Conservation (phyloP, 2,329 filamentous ascomycete species). For the Aspergillus sp. region DNA sequence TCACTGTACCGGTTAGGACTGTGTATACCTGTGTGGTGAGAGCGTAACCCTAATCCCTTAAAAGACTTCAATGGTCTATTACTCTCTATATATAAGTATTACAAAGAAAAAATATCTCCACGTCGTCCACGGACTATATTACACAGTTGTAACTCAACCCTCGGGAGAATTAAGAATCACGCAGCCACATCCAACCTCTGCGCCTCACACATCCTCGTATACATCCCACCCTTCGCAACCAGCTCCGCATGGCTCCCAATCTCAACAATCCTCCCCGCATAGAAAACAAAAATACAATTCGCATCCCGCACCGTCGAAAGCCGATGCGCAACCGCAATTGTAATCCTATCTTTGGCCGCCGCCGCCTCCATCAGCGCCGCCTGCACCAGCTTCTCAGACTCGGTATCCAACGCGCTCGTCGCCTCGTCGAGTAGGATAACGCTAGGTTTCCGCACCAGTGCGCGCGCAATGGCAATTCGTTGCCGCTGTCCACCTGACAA, state of each 20-base stretch:
- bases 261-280: constrained; percentile 71
- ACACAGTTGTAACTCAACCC: no score
- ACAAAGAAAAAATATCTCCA: no score
- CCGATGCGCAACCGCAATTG: constrained; percentile 74
- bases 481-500: constrained; percentile 92
- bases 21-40: no score
- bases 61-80: no score
- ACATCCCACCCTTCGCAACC: constrained; percentile 65
- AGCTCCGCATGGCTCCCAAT: constrained; percentile 76
- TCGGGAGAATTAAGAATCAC: no score
- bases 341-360: constrained; percentile 40
- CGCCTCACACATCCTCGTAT: constrained; percentile 59
- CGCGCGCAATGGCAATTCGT: constrained; percentile 87
- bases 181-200: neutral
- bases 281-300: constrained; percentile 87
- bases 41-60: no score
- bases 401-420: constrained; percentile 52
- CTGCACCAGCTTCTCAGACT: constrained; percentile 58
- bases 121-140: no score
- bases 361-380: constrained; percentile 77
- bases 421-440: constrained; percentile 83
- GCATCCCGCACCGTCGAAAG: constrained; percentile 83
- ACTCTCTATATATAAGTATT: no score
- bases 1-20: no score
- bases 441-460: constrained; percentile 82